A percentile compares a stretch with the other conserved stretches of the same genome.
These are phyloP conservation scores for Exsudoporus floridanus DNA, from an alignment of 1,284 basidiomycete species.

Conservation along the genomic window DNA sequence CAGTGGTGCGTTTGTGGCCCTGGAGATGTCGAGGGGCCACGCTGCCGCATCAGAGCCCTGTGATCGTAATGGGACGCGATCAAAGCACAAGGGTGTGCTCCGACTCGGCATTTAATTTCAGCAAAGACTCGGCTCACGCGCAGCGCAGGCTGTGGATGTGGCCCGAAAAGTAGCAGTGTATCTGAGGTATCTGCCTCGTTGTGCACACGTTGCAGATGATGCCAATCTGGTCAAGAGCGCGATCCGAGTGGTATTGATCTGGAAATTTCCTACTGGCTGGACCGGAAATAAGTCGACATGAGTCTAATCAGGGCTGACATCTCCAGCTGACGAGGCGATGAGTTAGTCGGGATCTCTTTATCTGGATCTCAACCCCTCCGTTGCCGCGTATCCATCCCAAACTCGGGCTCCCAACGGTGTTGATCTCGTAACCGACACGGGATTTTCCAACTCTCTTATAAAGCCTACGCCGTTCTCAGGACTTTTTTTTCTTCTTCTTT, in stretches of 20 bases:
- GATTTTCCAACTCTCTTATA: slow-evolving; percentile 28
- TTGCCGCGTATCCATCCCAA: slow-evolving; percentile 8
- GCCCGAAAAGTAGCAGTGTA: slow-evolving; percentile 7
- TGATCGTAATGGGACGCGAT: slow-evolving; percentile 1
- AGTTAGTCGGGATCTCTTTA: slow-evolving; percentile 16
- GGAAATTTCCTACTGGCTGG: slow-evolving; percentile 16
- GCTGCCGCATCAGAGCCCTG: slow-evolving; percentile 6
- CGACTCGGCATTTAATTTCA: slow-evolving; percentile 27
- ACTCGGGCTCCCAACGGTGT: not conserved
- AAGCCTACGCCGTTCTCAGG: slow-evolving; percentile 13
- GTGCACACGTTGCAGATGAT: slow-evolving; percentile 29
- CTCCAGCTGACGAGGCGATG: slow-evolving; percentile 19
- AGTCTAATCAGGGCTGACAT: slow-evolving; percentile 24
- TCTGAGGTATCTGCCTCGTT: slow-evolving; percentile 30
- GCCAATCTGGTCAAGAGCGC: slow-evolving; percentile 31
- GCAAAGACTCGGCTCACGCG: slow-evolving; percentile 13
- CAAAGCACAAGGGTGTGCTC: slow-evolving; percentile 3
- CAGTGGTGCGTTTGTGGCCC: slow-evolving; percentile 6
- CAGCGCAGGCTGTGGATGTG: slow-evolving; percentile 21
- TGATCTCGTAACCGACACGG: slow-evolving; percentile 28
- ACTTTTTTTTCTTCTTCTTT: slow-evolving; percentile 7
- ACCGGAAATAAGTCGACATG: slow-evolving; percentile 33
- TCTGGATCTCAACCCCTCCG: slow-evolving; percentile 21
- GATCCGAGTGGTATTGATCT: slow-evolving; percentile 21
- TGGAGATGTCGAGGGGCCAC: slow-evolving; percentile 9